Evolutionary conservation across 345 rosid genomes (phyloP).

Genomic region (Gossypium herbaceum): DNA sequence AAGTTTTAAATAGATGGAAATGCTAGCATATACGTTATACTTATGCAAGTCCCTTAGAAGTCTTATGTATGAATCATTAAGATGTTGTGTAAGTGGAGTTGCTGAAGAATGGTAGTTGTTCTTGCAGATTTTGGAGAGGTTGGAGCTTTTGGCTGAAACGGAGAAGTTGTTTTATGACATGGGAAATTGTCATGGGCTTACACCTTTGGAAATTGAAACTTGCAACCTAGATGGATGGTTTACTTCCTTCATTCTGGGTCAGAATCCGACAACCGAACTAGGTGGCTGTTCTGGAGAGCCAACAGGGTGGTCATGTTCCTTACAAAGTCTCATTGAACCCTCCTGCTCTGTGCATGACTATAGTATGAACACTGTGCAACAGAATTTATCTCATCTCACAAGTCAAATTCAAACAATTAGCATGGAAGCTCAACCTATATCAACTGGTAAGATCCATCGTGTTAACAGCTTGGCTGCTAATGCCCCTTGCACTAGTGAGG

Average conservation of each 20-base stretch:
- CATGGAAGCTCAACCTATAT: slow-evolving; percentile 18
- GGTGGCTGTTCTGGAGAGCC: slow-evolving; percentile 41
- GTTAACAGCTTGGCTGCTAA: slow-evolving; percentile 3
- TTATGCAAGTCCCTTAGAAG: not conserved
- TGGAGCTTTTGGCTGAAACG: slow-evolving; percentile 51
- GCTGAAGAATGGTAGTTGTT: not conserved
- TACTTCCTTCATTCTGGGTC: slow-evolving; percentile 41
- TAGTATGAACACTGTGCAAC: slow-evolving; percentile 4
- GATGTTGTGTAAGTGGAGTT: not conserved
- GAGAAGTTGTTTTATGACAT: slow-evolving; percentile 37
- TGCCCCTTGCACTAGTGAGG: not conserved
- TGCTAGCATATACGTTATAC: not conserved
- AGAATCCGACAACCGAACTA: slow-evolving; percentile 33
- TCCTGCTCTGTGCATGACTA: slow-evolving; percentile 12
- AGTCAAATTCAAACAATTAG: slow-evolving; percentile 7
- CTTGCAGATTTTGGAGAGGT: slow-evolving; percentile 59
- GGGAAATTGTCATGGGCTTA: slow-evolving; percentile 18
- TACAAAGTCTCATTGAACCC: slow-evolving; percentile 24
- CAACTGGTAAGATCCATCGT: slow-evolving; percentile 8
- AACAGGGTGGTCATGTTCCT: slow-evolving; percentile 31
- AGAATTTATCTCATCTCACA: slow-evolving; percentile 17
- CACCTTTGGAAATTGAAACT: slow-evolving; percentile 27
- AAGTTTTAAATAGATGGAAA: not conserved
- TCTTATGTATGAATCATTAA: too few species aligned
- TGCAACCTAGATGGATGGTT: slow-evolving; percentile 50